These are phyloP conservation scores for Myrmaecium sp. DNA, from an alignment of 2,329 filamentous ascomycete species.

Conservation along the genomic window DNA sequence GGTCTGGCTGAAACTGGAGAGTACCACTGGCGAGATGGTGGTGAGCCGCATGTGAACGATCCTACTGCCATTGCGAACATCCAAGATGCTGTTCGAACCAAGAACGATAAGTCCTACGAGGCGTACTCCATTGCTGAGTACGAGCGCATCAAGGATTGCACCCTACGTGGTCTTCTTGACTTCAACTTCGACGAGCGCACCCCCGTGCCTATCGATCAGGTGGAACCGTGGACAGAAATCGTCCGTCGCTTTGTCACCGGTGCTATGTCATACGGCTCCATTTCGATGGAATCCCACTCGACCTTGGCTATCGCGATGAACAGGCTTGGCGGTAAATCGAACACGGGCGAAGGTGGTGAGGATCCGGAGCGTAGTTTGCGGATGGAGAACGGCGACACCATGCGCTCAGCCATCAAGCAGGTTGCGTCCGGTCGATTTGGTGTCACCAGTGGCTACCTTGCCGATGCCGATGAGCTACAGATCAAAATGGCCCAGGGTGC, in stretches of 20 bases:
- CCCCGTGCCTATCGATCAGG: conserved; percentile 84
- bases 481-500: conserved; percentile 99
- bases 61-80: conserved; percentile 91
- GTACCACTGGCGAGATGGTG: conserved; percentile 96
- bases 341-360: conserved; percentile 94
- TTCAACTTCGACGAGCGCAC: conserved; percentile 83
- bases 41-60: conserved; percentile 89
- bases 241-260: conserved; percentile 92
- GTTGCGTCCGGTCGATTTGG: conserved; percentile 91
- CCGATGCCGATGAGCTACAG: conserved; percentile 88
- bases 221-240: conserved; percentile 96
- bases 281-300: conserved; percentile 96
- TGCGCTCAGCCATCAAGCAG: conserved; percentile 96
- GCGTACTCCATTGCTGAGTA: conserved; percentile 87
- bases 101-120: conserved; percentile 98
- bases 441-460: conserved; percentile 86
- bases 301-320: conserved; percentile 96
- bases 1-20: conserved; percentile 85
- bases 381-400: conserved; percentile 83
- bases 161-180: conserved; percentile 80
- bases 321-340: conserved; percentile 86
- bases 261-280: conserved; percentile 97
- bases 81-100: conserved; percentile 86
- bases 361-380: conserved; percentile 78
- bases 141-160: conserved; percentile 93